A percentile compares a stretch with the other conserved stretches of the same genome.
phyloP scores from a whole-genome alignment of 306 rosid species.

The Geum urbanum region DNA sequence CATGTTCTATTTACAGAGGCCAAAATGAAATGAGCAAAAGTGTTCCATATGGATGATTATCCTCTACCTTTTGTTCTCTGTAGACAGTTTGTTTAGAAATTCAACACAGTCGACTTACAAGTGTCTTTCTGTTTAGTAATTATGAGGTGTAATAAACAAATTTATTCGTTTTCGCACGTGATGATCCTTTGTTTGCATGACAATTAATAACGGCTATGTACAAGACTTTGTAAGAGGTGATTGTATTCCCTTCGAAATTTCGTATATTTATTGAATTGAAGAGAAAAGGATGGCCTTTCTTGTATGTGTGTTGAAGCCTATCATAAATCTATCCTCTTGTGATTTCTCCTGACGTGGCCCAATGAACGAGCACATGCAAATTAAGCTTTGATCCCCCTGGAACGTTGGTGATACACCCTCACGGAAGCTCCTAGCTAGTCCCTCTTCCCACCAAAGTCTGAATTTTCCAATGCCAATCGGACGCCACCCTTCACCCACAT shows the following conservation, averaged over 20 bases:
- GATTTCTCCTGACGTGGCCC: slow-evolving; percentile 83
- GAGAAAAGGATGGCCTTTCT: background rate
- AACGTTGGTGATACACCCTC: background rate
- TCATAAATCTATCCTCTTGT: slow-evolving; percentile 43
- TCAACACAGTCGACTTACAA: background rate
- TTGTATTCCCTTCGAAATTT: background rate
- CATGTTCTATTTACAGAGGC: slow-evolving; percentile 94
- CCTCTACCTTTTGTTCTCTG: background rate
- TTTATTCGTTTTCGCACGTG: background rate
- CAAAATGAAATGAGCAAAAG: slow-evolving; percentile 66
- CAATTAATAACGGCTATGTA: background rate
- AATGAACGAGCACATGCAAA: slow-evolving; percentile 33
- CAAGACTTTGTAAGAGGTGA: background rate
- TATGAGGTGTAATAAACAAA: background rate
- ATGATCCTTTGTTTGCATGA: background rate
- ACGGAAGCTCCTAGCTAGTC: background rate
- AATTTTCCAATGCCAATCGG: background rate
- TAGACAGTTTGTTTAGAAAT: background rate
- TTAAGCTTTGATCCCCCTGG: background rate
- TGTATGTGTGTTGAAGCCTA: background rate
- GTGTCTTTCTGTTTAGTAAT: background rate
- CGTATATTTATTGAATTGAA: no score
- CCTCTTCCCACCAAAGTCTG: no score
- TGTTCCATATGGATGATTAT: background rate
- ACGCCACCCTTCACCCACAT: background rate